phyloP scores from a whole-genome alignment of 805 yeast species.

The Teunomyces kruisii region DNA sequence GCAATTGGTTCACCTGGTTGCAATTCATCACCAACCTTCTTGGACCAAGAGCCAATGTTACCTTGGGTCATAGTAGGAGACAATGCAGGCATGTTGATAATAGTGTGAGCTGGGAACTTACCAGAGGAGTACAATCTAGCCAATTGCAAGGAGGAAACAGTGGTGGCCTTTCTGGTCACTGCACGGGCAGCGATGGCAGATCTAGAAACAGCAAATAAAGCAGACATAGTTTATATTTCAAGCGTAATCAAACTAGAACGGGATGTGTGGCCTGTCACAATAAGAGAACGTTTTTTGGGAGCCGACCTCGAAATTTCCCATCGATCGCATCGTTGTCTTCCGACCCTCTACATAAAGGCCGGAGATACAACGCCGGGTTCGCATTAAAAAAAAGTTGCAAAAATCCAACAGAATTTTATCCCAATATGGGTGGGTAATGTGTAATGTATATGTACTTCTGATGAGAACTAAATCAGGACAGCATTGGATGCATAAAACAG shows the following conservation, averaged over 20 bases:
- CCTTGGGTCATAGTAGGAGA: constrained; percentile 99
- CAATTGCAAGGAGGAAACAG: constrained; percentile 25
- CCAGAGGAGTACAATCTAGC: constrained; percentile 44
- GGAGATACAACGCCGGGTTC: constrained; percentile 4
- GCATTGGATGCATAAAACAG: constrained; percentile 1
- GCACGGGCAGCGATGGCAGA: constrained; percentile 27
- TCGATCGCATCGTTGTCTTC: constrained; percentile 30
- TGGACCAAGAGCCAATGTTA: constrained; percentile 85
- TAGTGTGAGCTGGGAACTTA: constrained; percentile 76
- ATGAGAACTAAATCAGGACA: not conserved
- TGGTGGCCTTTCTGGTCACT: constrained; percentile 9
- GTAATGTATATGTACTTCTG: not conserved
- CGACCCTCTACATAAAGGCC: constrained; percentile 12
- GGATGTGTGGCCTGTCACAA: constrained; percentile 2
- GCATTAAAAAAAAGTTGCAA: constrained; percentile 3
- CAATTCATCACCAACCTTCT: constrained; percentile 83
- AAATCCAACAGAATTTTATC: constrained; percentile 1
- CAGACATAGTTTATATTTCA: constrained; percentile 24
- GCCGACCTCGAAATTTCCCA: constrained; percentile 4
- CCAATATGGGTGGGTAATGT: not conserved
- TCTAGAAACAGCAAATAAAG: constrained; percentile 36
- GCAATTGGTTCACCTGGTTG: constrained; percentile 93
- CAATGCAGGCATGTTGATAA: constrained; percentile 96
- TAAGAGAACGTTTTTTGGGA: constrained; percentile 4
- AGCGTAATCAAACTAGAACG: constrained; percentile 1